Base-by-base conservation (phyloP, 1,284 basidiomycete species). In the Leccinum griseonigrum region DNA sequence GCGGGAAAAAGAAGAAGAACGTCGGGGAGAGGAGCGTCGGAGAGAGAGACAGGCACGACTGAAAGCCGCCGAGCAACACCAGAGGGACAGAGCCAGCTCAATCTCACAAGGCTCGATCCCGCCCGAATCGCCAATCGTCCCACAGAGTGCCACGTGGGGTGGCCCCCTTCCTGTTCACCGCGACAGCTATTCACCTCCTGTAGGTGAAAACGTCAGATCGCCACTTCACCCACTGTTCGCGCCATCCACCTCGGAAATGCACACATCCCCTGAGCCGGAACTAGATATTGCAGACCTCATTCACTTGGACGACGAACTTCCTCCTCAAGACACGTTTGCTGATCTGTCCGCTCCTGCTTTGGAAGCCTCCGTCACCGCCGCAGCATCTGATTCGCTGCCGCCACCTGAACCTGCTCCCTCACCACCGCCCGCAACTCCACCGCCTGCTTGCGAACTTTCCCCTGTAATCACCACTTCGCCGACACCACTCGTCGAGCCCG, bases 211-310 rank as follows among this genome's bases (percentile, higher is more conserved):
- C 62, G 59, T 65, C 67, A 67, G 78, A 68, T 67, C 78, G 61
- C 57, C 77, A 62, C 54, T 70, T 73, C 72, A 77, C 53, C 71
- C 77, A 4, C 59, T 79, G 43, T 83, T 81, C 71, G 69, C 79
- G 50, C 76, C 80, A 43, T 76, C 82, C 1, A 68, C 74, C 38
- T 78, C 81, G 46, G 83, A 85, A 53, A 71, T 76, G 54, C 69
- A 74, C 38, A 68, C 71, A 10, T 68, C 74, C 34, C 66, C 71
- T 18, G 87, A 90, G 70, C 81, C 83, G 50, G 88, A 91, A 74
- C 71, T 92, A 56, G 88, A 90, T 68, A 81, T 91, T 14, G 83
- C 84, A 40, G 89, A 91, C 71, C 77, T 91, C 64, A 91, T 91
- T 65, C 90, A 91, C 70, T 85, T 91, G 63, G 90, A 91, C 64